Percentiles rank a stretch among this genome's conserved stretches.
These are phyloP conservation scores for Tetrastigma voinierianum DNA, from an alignment of 164 flowering plant species.

Conservation along the genomic window DNA sequence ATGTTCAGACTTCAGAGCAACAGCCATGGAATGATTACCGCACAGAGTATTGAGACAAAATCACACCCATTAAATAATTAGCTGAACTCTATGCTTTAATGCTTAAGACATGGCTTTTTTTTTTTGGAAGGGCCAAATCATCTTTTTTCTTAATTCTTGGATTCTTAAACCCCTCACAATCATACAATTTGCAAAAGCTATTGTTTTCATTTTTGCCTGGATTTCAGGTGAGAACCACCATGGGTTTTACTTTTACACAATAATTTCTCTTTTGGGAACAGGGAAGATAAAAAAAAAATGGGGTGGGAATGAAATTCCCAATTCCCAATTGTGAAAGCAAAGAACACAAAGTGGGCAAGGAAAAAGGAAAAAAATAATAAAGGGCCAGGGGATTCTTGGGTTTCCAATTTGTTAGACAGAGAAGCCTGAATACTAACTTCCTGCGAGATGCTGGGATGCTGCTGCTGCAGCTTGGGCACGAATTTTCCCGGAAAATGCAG, in stretches of 20 bases:
- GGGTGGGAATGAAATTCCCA: too few species aligned
- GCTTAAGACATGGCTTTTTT: constrained; percentile 7
- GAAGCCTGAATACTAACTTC: constrained; percentile 62
- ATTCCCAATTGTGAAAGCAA: too few species aligned
- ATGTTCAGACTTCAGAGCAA: too few species aligned
- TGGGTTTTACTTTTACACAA: not conserved
- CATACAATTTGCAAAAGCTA: constrained; percentile 3
- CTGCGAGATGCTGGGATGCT: constrained; percentile 51
- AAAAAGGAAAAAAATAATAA: not conserved
- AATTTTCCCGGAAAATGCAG: constrained; percentile 28
- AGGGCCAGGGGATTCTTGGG: not conserved
- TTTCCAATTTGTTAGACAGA: not conserved
- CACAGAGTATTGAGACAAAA: not conserved
- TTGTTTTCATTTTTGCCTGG: not conserved
- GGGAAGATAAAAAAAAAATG: not conserved
- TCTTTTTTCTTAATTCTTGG: not conserved
- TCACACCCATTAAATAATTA: too few species aligned
- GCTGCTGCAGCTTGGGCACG: not conserved
- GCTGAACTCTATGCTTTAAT: constrained; percentile 1
- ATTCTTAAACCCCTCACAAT: not conserved
- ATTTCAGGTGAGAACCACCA: not conserved
- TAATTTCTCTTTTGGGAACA: not conserved
- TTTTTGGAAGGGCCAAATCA: not conserved
- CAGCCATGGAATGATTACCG: too few species aligned
- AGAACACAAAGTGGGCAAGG: not conserved